These are phyloP conservation scores for Spongospora subterranea DNA, from an alignment of 208 protist species.

Conservation along the genomic window DNA sequence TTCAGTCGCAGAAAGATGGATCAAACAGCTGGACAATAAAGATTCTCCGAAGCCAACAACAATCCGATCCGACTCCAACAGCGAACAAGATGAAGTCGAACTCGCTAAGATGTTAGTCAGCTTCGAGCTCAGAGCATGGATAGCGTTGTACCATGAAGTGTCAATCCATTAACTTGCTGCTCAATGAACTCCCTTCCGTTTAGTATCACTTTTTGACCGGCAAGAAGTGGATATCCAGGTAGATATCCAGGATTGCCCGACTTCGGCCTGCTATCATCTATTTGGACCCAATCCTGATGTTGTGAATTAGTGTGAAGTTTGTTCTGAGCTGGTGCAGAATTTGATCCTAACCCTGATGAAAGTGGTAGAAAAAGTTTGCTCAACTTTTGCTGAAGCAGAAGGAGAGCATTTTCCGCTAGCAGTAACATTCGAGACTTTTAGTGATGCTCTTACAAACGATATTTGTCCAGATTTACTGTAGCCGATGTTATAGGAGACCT, in stretches of 20 bases:
- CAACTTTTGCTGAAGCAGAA: neutral
- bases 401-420: neutral
- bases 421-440: neutral
- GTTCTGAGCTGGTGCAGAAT: neutral
- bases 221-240: neutral
- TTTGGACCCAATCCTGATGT: neutral
- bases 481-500: neutral
- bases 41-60: slow-evolving; percentile 25
- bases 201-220: neutral
- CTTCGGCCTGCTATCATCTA: neutral
- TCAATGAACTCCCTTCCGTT: neutral
- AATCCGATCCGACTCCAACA: neutral
- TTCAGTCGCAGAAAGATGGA: neutral
- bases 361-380: neutral
- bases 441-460: neutral
- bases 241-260: slow-evolving; percentile 44
- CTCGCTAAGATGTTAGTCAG: neutral
- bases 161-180: slow-evolving; percentile 21
- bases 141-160: neutral
- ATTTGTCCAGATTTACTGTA: slow-evolving; percentile 26
- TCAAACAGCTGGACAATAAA: neutral
- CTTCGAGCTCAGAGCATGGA: neutral
- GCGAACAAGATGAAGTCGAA: neutral
- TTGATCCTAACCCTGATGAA: slow-evolving; percentile 26
- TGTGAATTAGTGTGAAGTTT: neutral